Base-by-base conservation (phyloP, 225 moss, liverwort and hornwort species). In the Polytrichum commune region DNA sequence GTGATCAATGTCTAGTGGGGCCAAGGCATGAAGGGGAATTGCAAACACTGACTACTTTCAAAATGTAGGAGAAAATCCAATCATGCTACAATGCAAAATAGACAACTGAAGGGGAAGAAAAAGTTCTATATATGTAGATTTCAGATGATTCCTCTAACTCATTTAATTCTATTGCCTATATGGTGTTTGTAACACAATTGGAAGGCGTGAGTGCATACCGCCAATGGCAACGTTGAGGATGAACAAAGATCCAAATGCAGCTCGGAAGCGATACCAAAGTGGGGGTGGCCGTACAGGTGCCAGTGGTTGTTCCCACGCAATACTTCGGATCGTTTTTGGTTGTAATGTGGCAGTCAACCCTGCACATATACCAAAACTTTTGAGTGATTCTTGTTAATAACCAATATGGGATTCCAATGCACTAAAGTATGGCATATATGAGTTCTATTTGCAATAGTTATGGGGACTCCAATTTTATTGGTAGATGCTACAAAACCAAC, bases 191-290 rank as follows among this genome's bases (percentile, higher is more conserved):
- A 57, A 65, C 30, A 54, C 30, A 73, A 53, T 22, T 66, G 58
- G 38, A 2, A 68, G 68, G 71, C 77, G 19, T 65, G 46, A 74
- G 69, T 70, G 13, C 79, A 69, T 74, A 85, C 81, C 76, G 63
- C 76, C 73, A 16, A 82, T 85, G 62, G 74, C 81, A 63, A 85
- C 69, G 68, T 85, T 85, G 62, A 76, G 71, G 69, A 85, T 69
- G 68, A 82, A 78, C 62, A 85, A 62, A 46, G 78, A 82, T 79
- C 85, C 85, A 72, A 79, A 79, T 46, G 76, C 85, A 76, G 79
- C 76, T 79, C 85, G 71, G 68, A 76, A 66, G 18, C 81, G 85
- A 74, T 85, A 82, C 85, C 85, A 82, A 29, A 82, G 76, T 46
- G 85, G 85, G 68, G 76, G 72, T 72, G 79, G 81, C 69, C 69